phyloP scores from a whole-genome alignment of 2,329 filamentous ascomycete genomes.

The Calonectria ilicicola region DNA sequence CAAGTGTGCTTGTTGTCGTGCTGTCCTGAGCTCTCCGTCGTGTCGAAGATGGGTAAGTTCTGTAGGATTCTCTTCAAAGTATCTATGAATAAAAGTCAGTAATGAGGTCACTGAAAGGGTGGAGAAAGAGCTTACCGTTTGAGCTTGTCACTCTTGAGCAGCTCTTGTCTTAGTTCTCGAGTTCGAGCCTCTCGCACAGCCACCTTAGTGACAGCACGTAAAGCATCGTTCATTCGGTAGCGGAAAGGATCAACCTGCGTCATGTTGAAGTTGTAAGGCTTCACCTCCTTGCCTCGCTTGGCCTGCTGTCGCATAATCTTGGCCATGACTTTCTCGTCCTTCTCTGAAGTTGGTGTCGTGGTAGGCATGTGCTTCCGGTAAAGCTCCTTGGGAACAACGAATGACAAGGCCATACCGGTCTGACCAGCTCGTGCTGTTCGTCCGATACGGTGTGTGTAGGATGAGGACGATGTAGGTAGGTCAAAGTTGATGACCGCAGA shows the following conservation, averaged over 20 bases:
- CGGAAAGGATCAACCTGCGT: conserved; percentile 92
- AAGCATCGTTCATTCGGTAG: conserved; percentile 93
- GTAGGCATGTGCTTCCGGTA: conserved; percentile 94
- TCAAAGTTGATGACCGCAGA: conserved; percentile 97
- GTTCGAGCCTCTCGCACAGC: conserved; percentile 91
- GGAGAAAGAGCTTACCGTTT: conserved; percentile 65
- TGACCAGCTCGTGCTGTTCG: conserved; percentile 92
- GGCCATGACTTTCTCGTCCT: conserved; percentile 86
- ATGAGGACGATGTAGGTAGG: conserved; percentile 86
- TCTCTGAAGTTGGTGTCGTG: conserved; percentile 77
- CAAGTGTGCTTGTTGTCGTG: conserved; percentile 87
- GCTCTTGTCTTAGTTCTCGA: conserved; percentile 87
- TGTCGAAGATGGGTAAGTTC: conserved; percentile 90
- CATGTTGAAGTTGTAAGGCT: conserved; percentile 96
- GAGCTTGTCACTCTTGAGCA: conserved; percentile 93
- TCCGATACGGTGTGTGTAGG: conserved; percentile 97
- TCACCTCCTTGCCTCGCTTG: conserved; percentile 83
- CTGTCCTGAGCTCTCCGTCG: conserved; percentile 87
- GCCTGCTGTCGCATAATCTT: conserved; percentile 84
- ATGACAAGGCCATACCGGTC: conserved; percentile 94
- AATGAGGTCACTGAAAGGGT: neutral
- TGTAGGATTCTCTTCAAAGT: conserved; percentile 97
- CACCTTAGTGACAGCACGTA: conserved; percentile 89
- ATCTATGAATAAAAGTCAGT: conserved; percentile 50
- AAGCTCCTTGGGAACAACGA: conserved; percentile 84